Evolutionary conservation across 2,329 filamentous ascomycete species (phyloP), one percentile per base, ranked within the genome.

Genomic region (Trichophyton simii): DNA sequence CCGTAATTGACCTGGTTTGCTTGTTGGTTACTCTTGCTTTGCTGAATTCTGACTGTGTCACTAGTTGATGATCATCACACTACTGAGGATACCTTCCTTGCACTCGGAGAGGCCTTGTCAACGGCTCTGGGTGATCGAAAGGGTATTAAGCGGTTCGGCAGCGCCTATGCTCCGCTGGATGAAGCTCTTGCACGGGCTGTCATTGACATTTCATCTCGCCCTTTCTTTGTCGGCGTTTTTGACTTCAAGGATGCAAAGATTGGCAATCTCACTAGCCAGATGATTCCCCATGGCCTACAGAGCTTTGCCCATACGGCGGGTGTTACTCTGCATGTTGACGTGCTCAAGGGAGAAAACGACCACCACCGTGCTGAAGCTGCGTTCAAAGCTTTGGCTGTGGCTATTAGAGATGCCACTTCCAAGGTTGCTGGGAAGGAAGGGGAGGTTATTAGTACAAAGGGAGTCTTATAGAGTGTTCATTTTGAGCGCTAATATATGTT

Each of bases 1-100:
- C 6, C 5, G 28, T 7, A 31, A 31, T 31, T 31, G 28, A 55
- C 31, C 18, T 36, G 18, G 18, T 34, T n/a, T 58, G 15, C 8
- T 52, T 28, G 25, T 36, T 55, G 31, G 52, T n/a, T 55, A 36
- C 28, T 36, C 15, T 36, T 55, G 2, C 34, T 20, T 3, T 7
- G 31, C 48, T 54, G 31, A 55, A 52, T n/a, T 44, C 50, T 34
- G 41, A 20, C 36, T 1, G 25, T 31, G 13, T 25, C 15, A 9
- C 18, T 34, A 92, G 91, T 99, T 74, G 94, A 99, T 78, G 94
- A 97, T 81, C 94, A 99, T 78, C 94, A 99, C 82, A 96, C 92
- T 7, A 88, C 91, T 65, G 94, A 99, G 80, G 94, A 99, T 73
- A 87, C 89, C 63, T 96, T 89, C 77, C 87, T 99, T 66, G 90